phyloP scores from a whole-genome alignment of 345 rosid species.

The Firmiana major region DNA sequence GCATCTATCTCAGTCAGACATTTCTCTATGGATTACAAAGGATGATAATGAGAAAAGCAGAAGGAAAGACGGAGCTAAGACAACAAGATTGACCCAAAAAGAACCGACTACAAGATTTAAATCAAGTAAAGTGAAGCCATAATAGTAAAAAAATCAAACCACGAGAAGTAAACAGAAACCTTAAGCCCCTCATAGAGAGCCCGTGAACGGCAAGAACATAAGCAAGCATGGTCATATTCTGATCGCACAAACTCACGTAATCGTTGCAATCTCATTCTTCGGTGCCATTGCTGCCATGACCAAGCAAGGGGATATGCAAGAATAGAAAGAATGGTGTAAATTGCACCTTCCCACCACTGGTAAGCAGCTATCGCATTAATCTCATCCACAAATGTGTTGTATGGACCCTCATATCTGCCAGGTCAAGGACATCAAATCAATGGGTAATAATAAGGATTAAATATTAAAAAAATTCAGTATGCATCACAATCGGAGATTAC shows the following conservation, averaged over 20 bases:
- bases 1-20: background rate
- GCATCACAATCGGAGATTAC: background rate
- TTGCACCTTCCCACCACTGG: conserved; percentile 99
- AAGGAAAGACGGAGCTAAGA: background rate
- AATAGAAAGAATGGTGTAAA: conserved; percentile 72
- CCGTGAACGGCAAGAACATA: conserved; percentile 97
- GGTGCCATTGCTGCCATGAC: conserved; percentile 99
- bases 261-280: conserved; percentile 73
- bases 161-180: conserved; percentile 42
- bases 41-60: background rate
- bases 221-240: conserved; percentile 96
- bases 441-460: background rate
- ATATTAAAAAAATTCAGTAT: background rate
- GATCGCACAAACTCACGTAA: conserved; percentile 97
- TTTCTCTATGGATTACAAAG: background rate
- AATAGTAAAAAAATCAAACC: background rate
- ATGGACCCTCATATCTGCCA: conserved; percentile 89
- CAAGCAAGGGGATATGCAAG: conserved; percentile 86
- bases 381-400: conserved; percentile 92
- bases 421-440: conserved; percentile 23
- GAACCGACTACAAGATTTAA: background rate
- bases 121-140: background rate
- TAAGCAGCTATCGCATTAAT: conserved; percentile 91
- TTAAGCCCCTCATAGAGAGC: conserved; percentile 99
- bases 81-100: background rate